Conservation (phyloP, 108 stramenopile genomes). For the Nitzschia sp. region DNA sequence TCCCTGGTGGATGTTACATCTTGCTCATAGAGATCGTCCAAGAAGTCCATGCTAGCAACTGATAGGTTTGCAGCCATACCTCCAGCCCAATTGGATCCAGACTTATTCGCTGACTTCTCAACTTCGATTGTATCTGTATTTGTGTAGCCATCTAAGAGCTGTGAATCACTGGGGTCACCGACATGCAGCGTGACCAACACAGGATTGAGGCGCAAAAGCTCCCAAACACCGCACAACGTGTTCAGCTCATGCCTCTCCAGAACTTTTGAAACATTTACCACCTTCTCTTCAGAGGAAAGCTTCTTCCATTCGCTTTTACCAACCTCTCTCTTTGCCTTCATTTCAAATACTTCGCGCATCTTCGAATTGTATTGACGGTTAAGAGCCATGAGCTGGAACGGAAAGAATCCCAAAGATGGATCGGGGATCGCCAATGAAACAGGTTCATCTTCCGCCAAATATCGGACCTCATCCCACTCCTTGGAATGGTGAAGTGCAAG, state of each 20-base stretch:
- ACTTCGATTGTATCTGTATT: neutral
- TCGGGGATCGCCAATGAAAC: slow-evolving; percentile 23
- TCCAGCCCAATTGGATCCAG: slow-evolving; percentile 9
- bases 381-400: slow-evolving; percentile 43
- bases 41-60: slow-evolving; percentile 17
- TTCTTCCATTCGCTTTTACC: slow-evolving; percentile 11
- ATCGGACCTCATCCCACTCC: slow-evolving; percentile 32
- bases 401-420: slow-evolving; percentile 26
- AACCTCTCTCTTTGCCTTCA: slow-evolving; percentile 11
- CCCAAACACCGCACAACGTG: slow-evolving; percentile 20
- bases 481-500: slow-evolving; percentile 25
- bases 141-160: neutral
- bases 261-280: slow-evolving; percentile 8
- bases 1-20: neutral
- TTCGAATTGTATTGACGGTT: slow-evolving; percentile 16
- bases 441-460: slow-evolving; percentile 23
- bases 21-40: slow-evolving; percentile 24
- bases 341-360: slow-evolving; percentile 20
- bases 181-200: slow-evolving; percentile 15
- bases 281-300: slow-evolving; percentile 5
- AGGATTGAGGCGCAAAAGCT: slow-evolving; percentile 30
- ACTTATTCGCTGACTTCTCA: neutral
- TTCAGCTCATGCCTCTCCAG: slow-evolving; percentile 23
- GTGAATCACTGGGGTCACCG: neutral
- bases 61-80: slow-evolving; percentile 8